Evolutionary conservation across 164 flowering plant species (phyloP), one percentile per base, ranked within the genome.

Genomic region (Warburgia ugandensis): DNA sequence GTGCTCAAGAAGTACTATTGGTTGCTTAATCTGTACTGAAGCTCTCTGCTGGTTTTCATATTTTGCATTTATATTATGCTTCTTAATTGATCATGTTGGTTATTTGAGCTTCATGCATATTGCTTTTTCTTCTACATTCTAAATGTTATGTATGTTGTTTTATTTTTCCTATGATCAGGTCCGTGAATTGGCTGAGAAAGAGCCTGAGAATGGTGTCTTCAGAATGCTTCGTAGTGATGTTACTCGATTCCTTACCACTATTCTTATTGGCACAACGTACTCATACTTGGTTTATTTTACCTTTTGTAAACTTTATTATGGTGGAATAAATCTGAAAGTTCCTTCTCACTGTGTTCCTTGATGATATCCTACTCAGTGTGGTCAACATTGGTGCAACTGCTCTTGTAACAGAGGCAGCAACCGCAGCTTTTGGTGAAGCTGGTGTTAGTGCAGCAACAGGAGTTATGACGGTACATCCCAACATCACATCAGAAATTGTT

Each of bases 381-480:
- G 97, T 81, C 30, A 94, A 89, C 60, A 94, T 89, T 77, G 99
- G 77, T 56, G 99, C 99, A 64, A 94, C 99, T 68, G 99, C 99
- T 52, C 52, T 94, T 51, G 99, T 94, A 57, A 94, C 99, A n/a
- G 87, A 89, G 36, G 94, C 99, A 45, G 97, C 99, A 48, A 94
- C 96, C 39, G 68, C 87, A 48, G 68, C 79, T 53, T 94, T 84
- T 81, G 99, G 99, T 56, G 95, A 94, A 77, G 99, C 96, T 67
- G 99, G 99, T 67, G 74, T 94, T 55, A 81, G 78, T 66, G 96
- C 96, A 45, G 99, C 99, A 56, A 89, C 99, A 54, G 97, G 95
- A 66, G 86, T 94, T 32, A 94, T 94, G 99, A 89, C 96, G 27
- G 99, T 92, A 73, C 50, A 89, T 71, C 22, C 25, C 31, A 29